Conservation (phyloP, 208 protist genomes). For the Sergeia podlipaevii region DNA sequence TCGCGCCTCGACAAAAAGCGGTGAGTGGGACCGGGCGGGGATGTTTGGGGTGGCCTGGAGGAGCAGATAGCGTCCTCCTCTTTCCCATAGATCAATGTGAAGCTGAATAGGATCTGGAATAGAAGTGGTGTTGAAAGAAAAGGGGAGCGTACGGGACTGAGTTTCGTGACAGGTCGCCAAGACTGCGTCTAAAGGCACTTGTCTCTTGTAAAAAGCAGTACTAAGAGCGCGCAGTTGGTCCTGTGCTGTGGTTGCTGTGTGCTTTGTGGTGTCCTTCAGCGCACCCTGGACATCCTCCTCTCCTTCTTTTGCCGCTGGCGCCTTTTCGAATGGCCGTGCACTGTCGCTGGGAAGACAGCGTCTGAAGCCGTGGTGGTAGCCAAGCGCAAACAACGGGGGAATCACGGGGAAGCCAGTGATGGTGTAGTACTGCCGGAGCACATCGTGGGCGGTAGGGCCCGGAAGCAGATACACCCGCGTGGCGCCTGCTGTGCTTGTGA, state of each 20-base stretch:
- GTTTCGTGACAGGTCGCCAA: constrained; percentile 13
- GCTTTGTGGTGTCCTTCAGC: constrained; percentile 6
- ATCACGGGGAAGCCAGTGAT: constrained; percentile 93
- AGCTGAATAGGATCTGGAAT: constrained; percentile 92
- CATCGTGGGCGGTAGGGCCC: constrained; percentile 73
- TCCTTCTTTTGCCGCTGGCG: background rate
- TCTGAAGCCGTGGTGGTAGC: constrained; percentile 91
- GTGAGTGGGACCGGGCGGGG: constrained; percentile 68
- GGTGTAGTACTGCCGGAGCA: constrained; percentile 91
- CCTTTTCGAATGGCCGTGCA: background rate
- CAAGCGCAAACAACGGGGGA: constrained; percentile 93
- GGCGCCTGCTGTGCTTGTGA: constrained; percentile 86
- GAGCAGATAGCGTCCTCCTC: constrained; percentile 89
- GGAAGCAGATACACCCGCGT: constrained; percentile 94
- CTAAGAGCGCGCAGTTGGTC: constrained; percentile 6
- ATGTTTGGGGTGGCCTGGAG: constrained; percentile 97
- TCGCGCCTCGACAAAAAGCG: constrained; percentile 66
- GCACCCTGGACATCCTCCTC: background rate
- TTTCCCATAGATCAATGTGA: constrained; percentile 66
- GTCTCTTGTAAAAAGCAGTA: constrained; percentile 8
- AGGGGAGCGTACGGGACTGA: constrained; percentile 20
- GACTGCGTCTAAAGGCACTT: constrained; percentile 46
- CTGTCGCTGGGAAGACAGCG: background rate
- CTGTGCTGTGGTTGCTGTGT: background rate
- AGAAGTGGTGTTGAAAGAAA: constrained; percentile 41